These are phyloP conservation scores for Gossypium bickii DNA, from an alignment of 345 rosid genomes.

Conservation along the genomic window DNA sequence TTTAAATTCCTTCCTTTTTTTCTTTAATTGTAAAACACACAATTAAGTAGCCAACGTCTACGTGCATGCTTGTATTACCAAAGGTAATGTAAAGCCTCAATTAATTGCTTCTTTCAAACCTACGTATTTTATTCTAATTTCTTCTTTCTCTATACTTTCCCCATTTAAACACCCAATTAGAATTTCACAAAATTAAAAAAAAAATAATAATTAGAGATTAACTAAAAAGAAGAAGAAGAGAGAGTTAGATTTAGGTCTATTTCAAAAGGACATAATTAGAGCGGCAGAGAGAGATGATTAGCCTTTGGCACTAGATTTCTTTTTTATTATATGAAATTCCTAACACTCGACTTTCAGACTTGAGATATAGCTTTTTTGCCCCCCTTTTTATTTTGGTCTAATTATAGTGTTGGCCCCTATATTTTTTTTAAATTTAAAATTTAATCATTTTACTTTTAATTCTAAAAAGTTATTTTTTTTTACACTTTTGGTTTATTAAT, in stretches of 20 bases:
- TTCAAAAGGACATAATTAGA: neutral
- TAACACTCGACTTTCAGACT: neutral
- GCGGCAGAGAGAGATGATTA: constrained; percentile 23
- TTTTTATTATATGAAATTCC: neutral
- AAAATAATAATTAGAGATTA: no score
- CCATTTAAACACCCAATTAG: constrained; percentile 8
- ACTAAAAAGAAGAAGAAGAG: neutral
- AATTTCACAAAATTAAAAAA: constrained; percentile 24
- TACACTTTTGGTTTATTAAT: no score
- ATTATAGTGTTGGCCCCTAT: no score
- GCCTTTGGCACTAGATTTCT: constrained; percentile 28
- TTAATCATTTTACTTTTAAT: no score
- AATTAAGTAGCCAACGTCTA: constrained; percentile 8
- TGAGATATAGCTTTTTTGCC: no score
- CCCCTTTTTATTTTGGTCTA: no score
- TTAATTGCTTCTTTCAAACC: neutral
- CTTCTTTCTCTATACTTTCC: neutral
- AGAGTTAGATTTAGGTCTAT: constrained; percentile 13
- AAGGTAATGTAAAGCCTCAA: neutral
- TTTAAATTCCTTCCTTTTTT: constrained; percentile 8
- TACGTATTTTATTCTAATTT: constrained; percentile 26
- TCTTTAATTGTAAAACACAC: neutral
- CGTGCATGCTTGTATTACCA: constrained; percentile 10
- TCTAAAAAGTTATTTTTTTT: no score
- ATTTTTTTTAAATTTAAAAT: no score